Evolutionary conservation across 140 eudicot species (phyloP), one percentile per base, ranked within the genome.

Genomic region (Stevia rebaudiana): DNA sequence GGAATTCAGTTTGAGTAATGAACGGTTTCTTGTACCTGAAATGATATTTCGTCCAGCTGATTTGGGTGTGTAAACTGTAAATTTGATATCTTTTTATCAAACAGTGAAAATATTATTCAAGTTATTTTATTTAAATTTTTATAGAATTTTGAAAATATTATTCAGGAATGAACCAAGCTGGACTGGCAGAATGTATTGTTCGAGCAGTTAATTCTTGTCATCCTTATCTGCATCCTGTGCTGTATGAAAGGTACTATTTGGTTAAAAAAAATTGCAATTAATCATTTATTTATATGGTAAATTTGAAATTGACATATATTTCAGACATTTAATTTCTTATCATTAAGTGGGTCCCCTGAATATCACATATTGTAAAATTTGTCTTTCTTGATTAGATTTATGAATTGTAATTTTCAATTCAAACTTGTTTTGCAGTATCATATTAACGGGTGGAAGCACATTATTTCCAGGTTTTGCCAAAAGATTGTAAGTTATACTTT

Each of bases 41-140:
- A 91, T 91, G 98, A 82, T 91, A 42, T 91, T 91, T 16, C 95
- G 89, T 25, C 98, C 98, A 11, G 96, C 98, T 83, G 98, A 92
- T 83, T 79, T 92, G 52, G 98, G 96, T 92, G 16, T 75, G 58
- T 49, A 15, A 1, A 8, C 68, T 75, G 58, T 49, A 15, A 1
- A 8, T 75, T 52, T 61, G n/a, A 50, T 75, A 13, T 30, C 64
- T 58, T 58, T 77, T 36, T 49, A 60, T 64, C 64, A 35, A 42
- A 24, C 15, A 53, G 11, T 58, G 24, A 41, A 52, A 56, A 46
- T 11, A 51, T 58, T 19, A 5, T 49, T 25, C n/a, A 31, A 31
- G 12, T 24, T 33, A 21, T 35, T 7, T 2, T 19, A 13, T 42
- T 46, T 54, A 47, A 22, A 22, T 21, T 57, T 43, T 8, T 15